These are phyloP conservation scores for Colletotrichum shisoi DNA, from an alignment of 2,329 filamentous ascomycete genomes.

Conservation along the genomic window DNA sequence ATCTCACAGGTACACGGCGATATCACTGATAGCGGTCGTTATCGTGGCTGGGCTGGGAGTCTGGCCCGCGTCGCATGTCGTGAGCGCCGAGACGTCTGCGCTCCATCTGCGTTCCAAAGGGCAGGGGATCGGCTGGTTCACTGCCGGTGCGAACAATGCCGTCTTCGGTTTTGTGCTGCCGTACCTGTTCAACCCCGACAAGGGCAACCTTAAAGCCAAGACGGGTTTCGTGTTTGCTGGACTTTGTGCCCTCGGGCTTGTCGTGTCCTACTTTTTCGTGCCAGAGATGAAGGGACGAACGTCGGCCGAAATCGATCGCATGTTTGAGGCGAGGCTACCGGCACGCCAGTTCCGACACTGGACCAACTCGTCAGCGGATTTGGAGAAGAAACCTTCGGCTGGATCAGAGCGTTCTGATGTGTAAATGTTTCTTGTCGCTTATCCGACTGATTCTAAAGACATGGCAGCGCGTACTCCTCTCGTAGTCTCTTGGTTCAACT, in stretches of 20 bases:
- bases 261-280: slow-evolving; percentile 54
- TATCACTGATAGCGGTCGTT: slow-evolving; percentile 56
- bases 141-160: slow-evolving; percentile 51
- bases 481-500: neutral
- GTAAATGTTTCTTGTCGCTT: slow-evolving; percentile 2
- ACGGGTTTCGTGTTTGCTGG: slow-evolving; percentile 53
- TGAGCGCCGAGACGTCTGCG: slow-evolving; percentile 55
- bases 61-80: slow-evolving; percentile 55
- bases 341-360: slow-evolving; percentile 44
- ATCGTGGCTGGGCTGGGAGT: slow-evolving; percentile 52
- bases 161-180: slow-evolving; percentile 58
- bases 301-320: slow-evolving; percentile 57
- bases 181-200: slow-evolving; percentile 57
- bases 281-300: slow-evolving; percentile 63
- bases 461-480: neutral
- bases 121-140: slow-evolving; percentile 55
- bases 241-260: slow-evolving; percentile 48
- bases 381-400: slow-evolving; percentile 13
- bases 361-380: slow-evolving; percentile 21
- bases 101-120: slow-evolving; percentile 55
- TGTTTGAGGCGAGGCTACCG: slow-evolving; percentile 46
- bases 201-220: slow-evolving; percentile 52
- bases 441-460: neutral
- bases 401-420: slow-evolving; percentile 15
- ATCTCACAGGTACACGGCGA: slow-evolving; percentile 42